Conservation (phyloP, 192 early-diverging fungal genomes). For the Rhizophagus sp. region DNA sequence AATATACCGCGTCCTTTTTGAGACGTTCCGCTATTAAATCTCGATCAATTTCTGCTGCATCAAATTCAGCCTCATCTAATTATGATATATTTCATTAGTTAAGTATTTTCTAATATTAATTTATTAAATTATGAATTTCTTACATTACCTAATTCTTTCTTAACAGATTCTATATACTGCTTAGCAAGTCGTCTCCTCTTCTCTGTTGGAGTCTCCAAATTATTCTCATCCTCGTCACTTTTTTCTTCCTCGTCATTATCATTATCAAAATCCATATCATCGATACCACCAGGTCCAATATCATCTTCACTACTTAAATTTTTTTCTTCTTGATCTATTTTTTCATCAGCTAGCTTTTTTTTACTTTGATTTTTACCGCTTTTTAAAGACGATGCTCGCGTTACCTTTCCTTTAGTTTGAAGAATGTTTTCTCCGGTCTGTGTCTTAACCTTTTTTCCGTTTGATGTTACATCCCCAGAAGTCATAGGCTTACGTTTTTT, state of each 20-base stretch:
- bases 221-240: constrained; percentile 63
- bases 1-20: constrained; percentile 70
- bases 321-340: constrained; percentile 41
- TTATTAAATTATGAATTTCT: not conserved
- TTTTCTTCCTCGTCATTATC: constrained; percentile 31
- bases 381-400: constrained; percentile 21
- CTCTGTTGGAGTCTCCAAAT: constrained; percentile 86
- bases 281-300: constrained; percentile 54
- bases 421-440: constrained; percentile 21
- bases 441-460: not conserved
- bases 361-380: constrained; percentile 10
- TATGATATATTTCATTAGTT: constrained; percentile 1
- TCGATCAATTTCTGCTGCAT: constrained; percentile 89
- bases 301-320: constrained; percentile 48
- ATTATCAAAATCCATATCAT: constrained; percentile 56
- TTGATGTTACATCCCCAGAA: not conserved
- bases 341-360: not conserved
- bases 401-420: constrained; percentile 29
- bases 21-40: constrained; percentile 91
- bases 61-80: constrained; percentile 72
- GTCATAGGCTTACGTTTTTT: constrained; percentile 1
- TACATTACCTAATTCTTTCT: constrained; percentile 55
- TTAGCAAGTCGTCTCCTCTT: constrained; percentile 94
- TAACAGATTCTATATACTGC: constrained; percentile 81
- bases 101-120: not conserved